Conservation (phyloP, 805 yeast genomes). For the Naumovozyma baii region DNA sequence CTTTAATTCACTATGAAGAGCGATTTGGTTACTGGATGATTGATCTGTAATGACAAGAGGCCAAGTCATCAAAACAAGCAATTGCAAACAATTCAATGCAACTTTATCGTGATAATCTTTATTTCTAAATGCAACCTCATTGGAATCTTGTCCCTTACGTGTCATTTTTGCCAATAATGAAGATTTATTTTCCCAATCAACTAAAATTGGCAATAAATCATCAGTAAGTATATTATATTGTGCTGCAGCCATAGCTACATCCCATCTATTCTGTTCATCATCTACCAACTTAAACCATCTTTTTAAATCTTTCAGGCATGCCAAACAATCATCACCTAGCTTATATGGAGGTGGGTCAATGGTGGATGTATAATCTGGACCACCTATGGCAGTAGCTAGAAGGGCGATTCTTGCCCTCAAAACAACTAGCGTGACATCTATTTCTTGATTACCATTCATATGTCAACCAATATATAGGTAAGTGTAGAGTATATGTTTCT, state of each 20-base stretch:
- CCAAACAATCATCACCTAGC: constrained; percentile 68
- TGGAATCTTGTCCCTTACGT: constrained; percentile 16
- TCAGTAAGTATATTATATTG: constrained; percentile 63
- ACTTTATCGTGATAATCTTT: constrained; percentile 41
- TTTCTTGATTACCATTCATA: background rate
- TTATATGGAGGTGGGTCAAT: constrained; percentile 47
- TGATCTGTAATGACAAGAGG: constrained; percentile 61
- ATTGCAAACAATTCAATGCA: constrained; percentile 63
- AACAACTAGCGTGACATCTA: constrained; percentile 13
- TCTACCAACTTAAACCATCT: constrained; percentile 83
- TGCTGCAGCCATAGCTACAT: constrained; percentile 81
- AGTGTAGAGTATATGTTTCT: too few species aligned
- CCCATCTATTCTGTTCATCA: constrained; percentile 56
- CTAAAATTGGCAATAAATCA: constrained; percentile 66
- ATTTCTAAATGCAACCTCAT: constrained; percentile 22
- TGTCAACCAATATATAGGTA: too few species aligned
- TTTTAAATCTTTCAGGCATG: constrained; percentile 79
- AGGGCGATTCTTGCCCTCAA: constrained; percentile 68
- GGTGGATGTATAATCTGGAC: constrained; percentile 57
- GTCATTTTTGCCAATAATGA: constrained; percentile 15
- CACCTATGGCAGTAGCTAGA: constrained; percentile 84
- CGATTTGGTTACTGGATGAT: constrained; percentile 48
- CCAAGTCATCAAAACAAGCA: constrained; percentile 78
- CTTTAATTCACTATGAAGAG: constrained; percentile 49
- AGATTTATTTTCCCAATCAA: constrained; percentile 54